These are phyloP conservation scores for Solanum clarkiae DNA, from an alignment of 257 asterid species.

Conservation along the genomic window DNA sequence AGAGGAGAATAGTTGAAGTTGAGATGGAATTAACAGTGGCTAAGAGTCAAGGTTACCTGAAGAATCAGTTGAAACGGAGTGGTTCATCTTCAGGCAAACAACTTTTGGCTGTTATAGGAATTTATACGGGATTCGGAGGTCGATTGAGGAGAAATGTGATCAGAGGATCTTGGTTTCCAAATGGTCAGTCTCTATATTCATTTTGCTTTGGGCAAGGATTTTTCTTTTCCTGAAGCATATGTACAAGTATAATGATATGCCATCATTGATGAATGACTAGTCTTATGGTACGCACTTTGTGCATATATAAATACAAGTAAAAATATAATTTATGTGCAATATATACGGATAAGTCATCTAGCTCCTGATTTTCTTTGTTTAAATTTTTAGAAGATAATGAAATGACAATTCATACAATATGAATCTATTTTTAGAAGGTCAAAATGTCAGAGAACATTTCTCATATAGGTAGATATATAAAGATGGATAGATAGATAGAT, in stretches of 20 bases:
- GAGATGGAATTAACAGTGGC: conserved; percentile 91
- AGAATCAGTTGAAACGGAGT: conserved; percentile 47
- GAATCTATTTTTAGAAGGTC: background rate
- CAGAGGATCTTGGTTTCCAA: conserved; percentile 79
- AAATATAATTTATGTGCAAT: background rate
- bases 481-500: background rate
- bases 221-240: background rate
- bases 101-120: conserved; percentile 76
- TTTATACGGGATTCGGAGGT: conserved; percentile 82
- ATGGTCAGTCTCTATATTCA: conserved; percentile 31
- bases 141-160: conserved; percentile 54
- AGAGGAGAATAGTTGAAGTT: conserved; percentile 66
- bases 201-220: background rate
- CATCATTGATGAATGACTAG: background rate
- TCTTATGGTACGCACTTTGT: background rate
- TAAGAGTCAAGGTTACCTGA: conserved; percentile 87
- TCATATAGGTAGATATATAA: no score
- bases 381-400: background rate
- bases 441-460: background rate
- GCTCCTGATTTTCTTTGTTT: background rate
- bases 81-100: conserved; percentile 42
- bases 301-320: background rate
- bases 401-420: background rate
- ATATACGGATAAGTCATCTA: background rate
- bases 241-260: background rate